Evolutionary conservation across 2,329 filamentous ascomycete genomes (phyloP), one percentile per base, ranked within the genome.

Genomic region (Penicillium janthinellum): DNA sequence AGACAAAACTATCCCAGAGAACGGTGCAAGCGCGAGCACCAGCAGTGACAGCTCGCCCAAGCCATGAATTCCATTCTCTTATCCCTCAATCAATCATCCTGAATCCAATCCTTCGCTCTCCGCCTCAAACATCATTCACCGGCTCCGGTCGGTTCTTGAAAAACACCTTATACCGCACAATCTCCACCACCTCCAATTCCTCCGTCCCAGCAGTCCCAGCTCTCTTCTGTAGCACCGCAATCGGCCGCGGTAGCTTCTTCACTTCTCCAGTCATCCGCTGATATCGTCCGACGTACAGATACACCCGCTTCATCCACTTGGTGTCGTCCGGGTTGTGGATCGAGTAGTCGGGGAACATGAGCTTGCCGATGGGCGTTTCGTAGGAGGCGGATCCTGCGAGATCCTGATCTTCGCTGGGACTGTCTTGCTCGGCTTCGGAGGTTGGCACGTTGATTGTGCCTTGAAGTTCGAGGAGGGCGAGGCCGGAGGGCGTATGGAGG

Each of bases 381-480:
- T 70, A 73, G 28, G 67, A 56, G 15, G 62, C 49, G 2, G 62
- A 45, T 12, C 63, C 52, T 17, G 54, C 41, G 6, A 60, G 57
- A 8, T 41, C 59, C 20, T 60, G 61, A 38, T 77, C 62, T 5
- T 71, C 51, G 22, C 72, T 63, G 28, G 74, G 65, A 54, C 78
- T 67, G 10, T 67, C 63, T 25, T 76, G 70, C n/a, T 73, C 67
- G 28, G 70, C 37, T 38, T 58, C 68, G 34, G 73, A 66, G 2
- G 78, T 64, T 7, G 91, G 88, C 1, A 92, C 81, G 75, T 96
- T 94, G 78, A 99, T 88, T 14, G 87, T 91, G 62, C 93, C 95
- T 81, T 99, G 95, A 14, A 99, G 86, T 78, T 98, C 95, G 58
- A 99, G 82, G 48, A 99, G 83, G 17, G 94, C 94, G 42, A 97